Evolutionary conservation across 192 early-diverging fungal genomes (phyloP), one percentile per base, ranked within the genome.

Genomic region (Diversispora epigaea): DNA sequence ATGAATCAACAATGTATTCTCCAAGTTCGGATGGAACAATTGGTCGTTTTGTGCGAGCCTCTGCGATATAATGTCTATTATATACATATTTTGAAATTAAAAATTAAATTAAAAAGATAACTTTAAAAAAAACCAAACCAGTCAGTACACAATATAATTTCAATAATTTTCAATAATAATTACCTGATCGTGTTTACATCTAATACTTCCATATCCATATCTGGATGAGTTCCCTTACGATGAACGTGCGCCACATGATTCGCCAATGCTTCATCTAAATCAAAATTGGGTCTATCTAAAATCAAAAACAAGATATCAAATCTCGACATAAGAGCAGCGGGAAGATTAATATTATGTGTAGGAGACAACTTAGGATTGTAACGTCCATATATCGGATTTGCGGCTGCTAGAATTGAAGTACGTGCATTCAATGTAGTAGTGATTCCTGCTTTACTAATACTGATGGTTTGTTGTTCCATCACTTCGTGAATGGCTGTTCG

Each of bases 381-480:
- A 57, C 96, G 92, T 45, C 95, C 95, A 76, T 91, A 96, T n/a
- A 92, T 87, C 46, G 97, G 97, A 80, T 99, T 99, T 69, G 97
- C 97, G 6, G 96, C 96, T 1, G 97, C 96, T 21, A 98, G 86
- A 62, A 99, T 95, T 4, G 95, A 94, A 5, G 95, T 91, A 74
- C 97, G 91, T 0, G 97, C 97, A 77, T 98, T 98, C 39, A 99
- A 82, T 5, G 95, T 97, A 5, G 96, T 98, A 40, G 94, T 96
- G 82, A 99, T 99, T 71, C 97, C 97, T 39, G 97, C 97, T 85
- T 99, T 99, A 79, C 90, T 89, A 64, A 99, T 96, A 73, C 91
- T 93, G 78, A 99, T 97, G 3, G 96, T 99, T 84, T 99, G 97
- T 78, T 99, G 97, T 89, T 99, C 97, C 97, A 99, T 99, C 11